Evolutionary conservation across 352 stramenopile genomes (phyloP).

Genomic region (Plasmopara halstedii): DNA sequence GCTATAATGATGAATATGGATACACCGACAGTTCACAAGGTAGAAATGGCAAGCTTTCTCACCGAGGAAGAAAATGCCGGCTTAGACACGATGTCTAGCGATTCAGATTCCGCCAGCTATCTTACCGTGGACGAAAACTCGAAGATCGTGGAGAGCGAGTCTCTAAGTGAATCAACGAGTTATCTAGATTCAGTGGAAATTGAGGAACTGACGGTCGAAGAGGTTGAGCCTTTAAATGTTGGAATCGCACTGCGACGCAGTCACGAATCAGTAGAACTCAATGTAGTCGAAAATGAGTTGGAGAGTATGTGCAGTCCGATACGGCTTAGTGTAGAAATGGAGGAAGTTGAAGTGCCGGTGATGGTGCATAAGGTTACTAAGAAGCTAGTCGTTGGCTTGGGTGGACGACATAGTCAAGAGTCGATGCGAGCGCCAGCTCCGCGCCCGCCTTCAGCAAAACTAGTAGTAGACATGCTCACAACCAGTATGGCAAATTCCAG

Average conservation of each 20-base stretch:
- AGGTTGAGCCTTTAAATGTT: conserved; percentile 28
- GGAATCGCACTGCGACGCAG: conserved; percentile 8
- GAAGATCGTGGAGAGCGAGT: conserved; percentile 32
- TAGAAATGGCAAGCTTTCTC: conserved; percentile 46
- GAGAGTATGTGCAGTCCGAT: conserved; percentile 4
- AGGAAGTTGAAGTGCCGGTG: conserved; percentile 33
- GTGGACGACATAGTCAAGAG: conserved; percentile 27
- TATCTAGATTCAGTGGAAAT: conserved; percentile 21
- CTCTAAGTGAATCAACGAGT: conserved; percentile 7
- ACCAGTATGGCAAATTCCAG: conserved; percentile 25
- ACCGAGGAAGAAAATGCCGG: conserved; percentile 34
- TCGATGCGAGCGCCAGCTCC: conserved; percentile 13
- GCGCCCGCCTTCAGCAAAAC: conserved; percentile 19
- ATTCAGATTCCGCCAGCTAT: conserved; percentile 30
- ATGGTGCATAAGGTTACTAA: conserved; percentile 43
- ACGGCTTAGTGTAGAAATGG: conserved; percentile 9
- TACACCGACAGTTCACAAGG: conserved; percentile 24
- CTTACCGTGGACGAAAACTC: conserved; percentile 40
- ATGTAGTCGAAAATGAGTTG: conserved; percentile 11
- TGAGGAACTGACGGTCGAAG: conserved; percentile 43
- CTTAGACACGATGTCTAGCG: conserved; percentile 21
- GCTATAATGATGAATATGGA: conserved; percentile 23
- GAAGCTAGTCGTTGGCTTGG: conserved; percentile 28
- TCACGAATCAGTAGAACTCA: conserved; percentile 6
- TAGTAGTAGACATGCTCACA: conserved; percentile 21